Base-by-base conservation (phyloP, 495 filamentous ascomycete genomes). In the Podospora comata region DNA sequence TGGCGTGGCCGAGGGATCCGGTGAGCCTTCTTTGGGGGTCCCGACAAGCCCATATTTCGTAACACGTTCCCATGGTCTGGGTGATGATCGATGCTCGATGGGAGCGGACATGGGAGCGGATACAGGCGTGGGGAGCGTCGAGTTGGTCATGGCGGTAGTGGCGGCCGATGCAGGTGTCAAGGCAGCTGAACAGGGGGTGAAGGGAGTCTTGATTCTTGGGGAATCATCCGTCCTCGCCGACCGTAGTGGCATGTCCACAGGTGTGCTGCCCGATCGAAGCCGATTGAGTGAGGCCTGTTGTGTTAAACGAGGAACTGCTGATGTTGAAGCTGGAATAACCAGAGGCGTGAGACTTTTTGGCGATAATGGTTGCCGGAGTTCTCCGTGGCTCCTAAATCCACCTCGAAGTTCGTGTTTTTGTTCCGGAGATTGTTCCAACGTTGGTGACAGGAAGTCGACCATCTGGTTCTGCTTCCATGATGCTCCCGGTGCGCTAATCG, bases 401-500 rank as follows among this genome's bases (percentile, higher is more conserved):
- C 61, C 28, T 26, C 34, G 62, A 30, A 72, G 62, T 65, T 77
- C 78, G 6, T 66, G 64, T 26, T n/a, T 28, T 68, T 79, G 77
- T 13, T 76, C 71, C 58, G 69, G 69, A 19, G 71, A 65, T 48
- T 76, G 75, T 48, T 76, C 62, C 59, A 74, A 78, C 20, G 76
- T 72, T 15, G 71, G 65, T 1, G 71, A 59, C 67, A 78, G 74
- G 65, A 64, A 68, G 54, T 86, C 83, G 9, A 73, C 76, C 32
- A 83, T 75, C 6, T 79, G 75, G 64, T 80, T 78, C 53, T 79
- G 76, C 59, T 82, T 80, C 82, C 83, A 85, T 57, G 76, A 79
- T 62, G 73, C 75, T 39, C 81, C 85, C 30, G 89, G 88, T 53
- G 87, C 86, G 75, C 88, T 90, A 68, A 84, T 86, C 48, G 88